Evolutionary conservation across 768 basidiomycete genomes (phyloP).

Genomic region (Boletus pseudo-olivaceus): DNA sequence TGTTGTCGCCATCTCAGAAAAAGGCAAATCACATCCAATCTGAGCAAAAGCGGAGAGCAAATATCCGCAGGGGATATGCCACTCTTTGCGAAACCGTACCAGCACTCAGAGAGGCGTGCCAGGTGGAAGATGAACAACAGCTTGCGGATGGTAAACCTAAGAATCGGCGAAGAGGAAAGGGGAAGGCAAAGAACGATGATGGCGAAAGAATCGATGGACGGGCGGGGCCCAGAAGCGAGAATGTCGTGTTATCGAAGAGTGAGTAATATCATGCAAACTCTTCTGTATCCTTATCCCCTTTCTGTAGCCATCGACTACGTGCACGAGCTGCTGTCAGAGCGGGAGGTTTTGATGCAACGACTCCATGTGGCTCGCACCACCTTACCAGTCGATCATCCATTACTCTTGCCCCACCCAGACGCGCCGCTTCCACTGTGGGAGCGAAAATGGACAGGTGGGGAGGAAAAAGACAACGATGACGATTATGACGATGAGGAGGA

Average conservation of each 20-base stretch:
- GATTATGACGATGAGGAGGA: constrained; percentile 50
- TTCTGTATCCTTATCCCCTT: constrained; percentile 1
- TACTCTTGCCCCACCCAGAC: constrained; percentile 34
- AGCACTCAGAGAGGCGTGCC: constrained; percentile 73
- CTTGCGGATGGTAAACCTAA: constrained; percentile 32
- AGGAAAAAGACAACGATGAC: constrained; percentile 45
- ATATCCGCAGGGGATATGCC: constrained; percentile 87
- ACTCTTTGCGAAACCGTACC: constrained; percentile 83
- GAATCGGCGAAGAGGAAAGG: constrained; percentile 37
- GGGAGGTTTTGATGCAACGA: constrained; percentile 52
- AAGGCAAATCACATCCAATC: constrained; percentile 92
- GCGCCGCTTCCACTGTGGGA: constrained; percentile 62
- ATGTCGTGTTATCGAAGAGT: constrained; percentile 87
- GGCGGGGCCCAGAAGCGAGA: constrained; percentile 88
- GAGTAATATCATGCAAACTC: constrained; percentile 24
- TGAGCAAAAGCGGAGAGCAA: constrained; percentile 91
- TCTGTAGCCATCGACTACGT: constrained; percentile 81
- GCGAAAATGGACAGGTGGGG: constrained; percentile 78
- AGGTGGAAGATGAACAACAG: constrained; percentile 62
- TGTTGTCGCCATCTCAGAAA: constrained; percentile 82
- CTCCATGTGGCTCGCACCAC: constrained; percentile 54
- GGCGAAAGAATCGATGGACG: constrained; percentile 75
- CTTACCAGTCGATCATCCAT: constrained; percentile 61
- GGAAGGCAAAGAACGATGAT: constrained; percentile 42
- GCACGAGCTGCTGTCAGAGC: constrained; percentile 59